Conservation (phyloP, 345 rosid species). For the Populus nigra region DNA sequence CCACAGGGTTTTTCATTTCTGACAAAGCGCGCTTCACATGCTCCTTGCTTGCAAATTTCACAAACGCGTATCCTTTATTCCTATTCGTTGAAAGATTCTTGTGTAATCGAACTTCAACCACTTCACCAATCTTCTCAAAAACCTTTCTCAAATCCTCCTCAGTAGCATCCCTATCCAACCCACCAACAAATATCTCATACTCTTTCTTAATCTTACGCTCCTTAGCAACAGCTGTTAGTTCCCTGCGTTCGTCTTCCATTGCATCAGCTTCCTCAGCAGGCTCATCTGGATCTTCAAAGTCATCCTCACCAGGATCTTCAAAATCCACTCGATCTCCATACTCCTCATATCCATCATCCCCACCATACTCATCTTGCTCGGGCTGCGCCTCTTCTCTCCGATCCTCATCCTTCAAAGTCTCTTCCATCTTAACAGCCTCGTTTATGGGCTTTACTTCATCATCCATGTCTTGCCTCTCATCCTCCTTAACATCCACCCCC, state of each 20-base stretch:
- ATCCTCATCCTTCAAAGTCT: slow-evolving; percentile 17
- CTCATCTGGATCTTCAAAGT: slow-evolving; percentile 48
- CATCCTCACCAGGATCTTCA: slow-evolving; percentile 54
- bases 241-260: slow-evolving; percentile 50
- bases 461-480: slow-evolving; percentile 10
- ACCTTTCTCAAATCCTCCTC: slow-evolving; percentile 57
- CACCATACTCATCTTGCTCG: slow-evolving; percentile 30
- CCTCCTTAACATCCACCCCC: slow-evolving; percentile 12
- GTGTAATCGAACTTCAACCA: slow-evolving; percentile 55
- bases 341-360: slow-evolving; percentile 51
- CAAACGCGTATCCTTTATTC: slow-evolving; percentile 67
- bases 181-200: slow-evolving; percentile 59
- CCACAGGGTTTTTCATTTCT: slow-evolving; percentile 66
- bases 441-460: slow-evolving; percentile 14
- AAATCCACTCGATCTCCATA: slow-evolving; percentile 57
- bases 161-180: slow-evolving; percentile 53
- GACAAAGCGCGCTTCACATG: slow-evolving; percentile 53
- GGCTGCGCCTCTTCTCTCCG: slow-evolving; percentile 22
- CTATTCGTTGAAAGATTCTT: slow-evolving; percentile 40
- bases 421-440: slow-evolving; percentile 15
- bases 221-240: slow-evolving; percentile 46
- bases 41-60: slow-evolving; percentile 54
- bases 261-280: slow-evolving; percentile 35
- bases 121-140: slow-evolving; percentile 57
- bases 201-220: slow-evolving; percentile 55